Evolutionary conservation across 2,329 filamentous ascomycete genomes (phyloP).

Genomic region (Fusarium paranaense): DNA sequence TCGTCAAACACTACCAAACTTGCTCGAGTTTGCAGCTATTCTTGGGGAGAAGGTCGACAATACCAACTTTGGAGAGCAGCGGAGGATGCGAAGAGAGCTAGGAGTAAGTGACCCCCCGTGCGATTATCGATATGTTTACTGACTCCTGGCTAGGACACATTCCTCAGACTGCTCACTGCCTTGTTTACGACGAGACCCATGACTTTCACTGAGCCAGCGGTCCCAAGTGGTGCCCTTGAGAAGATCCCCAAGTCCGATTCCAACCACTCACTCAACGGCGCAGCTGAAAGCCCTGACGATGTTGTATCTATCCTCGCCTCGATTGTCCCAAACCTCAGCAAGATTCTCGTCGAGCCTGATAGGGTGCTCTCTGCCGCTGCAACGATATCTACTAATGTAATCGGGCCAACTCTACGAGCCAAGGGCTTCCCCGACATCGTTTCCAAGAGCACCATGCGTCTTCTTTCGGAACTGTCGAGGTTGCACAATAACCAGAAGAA

Average conservation of each 20-base stretch:
- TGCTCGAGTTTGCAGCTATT: constrained; percentile 90
- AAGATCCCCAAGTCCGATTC: constrained; percentile 52
- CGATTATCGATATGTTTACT: constrained; percentile 31
- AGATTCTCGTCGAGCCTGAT: constrained; percentile 87
- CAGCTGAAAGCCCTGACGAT: constrained; percentile 72
- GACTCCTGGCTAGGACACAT: constrained; percentile 76
- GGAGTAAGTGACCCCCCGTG: constrained; percentile 64
- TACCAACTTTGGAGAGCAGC: constrained; percentile 95
- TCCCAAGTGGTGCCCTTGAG: constrained; percentile 51
- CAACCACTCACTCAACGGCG: constrained; percentile 49
- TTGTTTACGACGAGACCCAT: constrained; percentile 91
- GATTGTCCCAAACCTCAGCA: constrained; percentile 83
- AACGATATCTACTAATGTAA: constrained; percentile 84
- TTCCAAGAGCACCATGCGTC: constrained; percentile 74
- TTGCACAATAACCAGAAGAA: constrained; percentile 85
- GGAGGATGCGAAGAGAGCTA: constrained; percentile 89
- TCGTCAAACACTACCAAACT: constrained; percentile 84
- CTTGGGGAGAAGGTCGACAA: constrained; percentile 97
- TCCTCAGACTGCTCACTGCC: constrained; percentile 88
- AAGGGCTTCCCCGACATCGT: constrained; percentile 90
- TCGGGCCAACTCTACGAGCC: constrained; percentile 84
- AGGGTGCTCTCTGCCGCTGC: constrained; percentile 82
- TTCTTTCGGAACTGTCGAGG: constrained; percentile 82
- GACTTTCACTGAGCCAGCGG: constrained; percentile 70
- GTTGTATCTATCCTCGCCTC: constrained; percentile 82